These are phyloP conservation scores for Magnusiomyces paraingens DNA, from an alignment of 1,139 yeast genomes.

Conservation along the genomic window DNA sequence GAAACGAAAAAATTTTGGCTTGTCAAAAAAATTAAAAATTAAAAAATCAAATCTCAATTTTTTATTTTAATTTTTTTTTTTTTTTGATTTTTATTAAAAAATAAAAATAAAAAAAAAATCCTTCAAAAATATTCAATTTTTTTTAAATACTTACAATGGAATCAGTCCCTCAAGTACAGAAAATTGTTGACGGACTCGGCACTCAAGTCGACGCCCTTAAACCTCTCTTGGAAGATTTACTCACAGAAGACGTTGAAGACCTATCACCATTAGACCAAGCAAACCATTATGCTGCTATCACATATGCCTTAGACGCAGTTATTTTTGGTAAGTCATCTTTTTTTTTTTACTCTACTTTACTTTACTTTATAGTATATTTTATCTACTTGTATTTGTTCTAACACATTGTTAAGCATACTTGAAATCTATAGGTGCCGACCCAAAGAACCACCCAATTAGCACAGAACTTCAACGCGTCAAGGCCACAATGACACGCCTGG, in stretches of 20 bases:
- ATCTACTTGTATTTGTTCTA: constrained; percentile 38
- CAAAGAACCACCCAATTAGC: constrained; percentile 57
- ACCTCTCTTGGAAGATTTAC: constrained; percentile 23
- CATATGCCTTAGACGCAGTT: constrained; percentile 39
- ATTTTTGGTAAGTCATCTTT: constrained; percentile 27
- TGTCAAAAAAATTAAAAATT: no score
- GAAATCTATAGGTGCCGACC: constrained; percentile 54
- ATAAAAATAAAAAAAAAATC: no score
- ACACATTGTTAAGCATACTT: constrained; percentile 41
- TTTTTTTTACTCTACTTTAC: constrained; percentile 39
- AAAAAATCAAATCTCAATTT: no score
- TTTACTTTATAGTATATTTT: constrained; percentile 19
- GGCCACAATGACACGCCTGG: constrained; percentile 56
- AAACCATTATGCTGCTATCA: constrained; percentile 31
- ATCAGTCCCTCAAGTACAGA: constrained; percentile 22
- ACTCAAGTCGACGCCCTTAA: constrained; percentile 28
- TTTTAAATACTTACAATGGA: no score
- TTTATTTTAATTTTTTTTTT: no score
- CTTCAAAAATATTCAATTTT: no score
- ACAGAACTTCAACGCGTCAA: constrained; percentile 66
- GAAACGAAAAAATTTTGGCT: no score
- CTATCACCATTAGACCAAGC: constrained; percentile 31
- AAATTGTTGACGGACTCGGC: constrained; percentile 25
- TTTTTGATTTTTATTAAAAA: no score
- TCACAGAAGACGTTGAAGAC: constrained; percentile 25